Base-by-base conservation (phyloP, 108 stramenopile species). In the Conticribra guillardii region DNA sequence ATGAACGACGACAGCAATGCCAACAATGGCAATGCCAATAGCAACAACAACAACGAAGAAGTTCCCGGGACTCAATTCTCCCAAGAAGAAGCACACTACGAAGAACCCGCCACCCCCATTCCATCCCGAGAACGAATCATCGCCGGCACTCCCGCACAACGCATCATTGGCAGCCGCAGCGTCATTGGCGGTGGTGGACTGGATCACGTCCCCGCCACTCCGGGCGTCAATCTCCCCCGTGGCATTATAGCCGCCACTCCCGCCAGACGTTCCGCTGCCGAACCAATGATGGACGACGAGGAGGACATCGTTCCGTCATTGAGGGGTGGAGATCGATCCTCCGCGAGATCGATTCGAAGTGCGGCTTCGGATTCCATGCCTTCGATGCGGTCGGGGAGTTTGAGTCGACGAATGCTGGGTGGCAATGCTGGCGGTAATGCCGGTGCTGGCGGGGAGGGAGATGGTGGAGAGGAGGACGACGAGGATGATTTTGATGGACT, bases 21-120 rank as follows among this genome's bases (percentile, higher is more conserved):
- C 37, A 11, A 41, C 37, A 11, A 41, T 11, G 11, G 37, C 37
- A 41, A 11, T 11, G 11, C 11, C 37, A 41, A 41, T 41, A 11
- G 37, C 37, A 41, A 9, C 37, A 41, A 41, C 29, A 28, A 44
- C 15, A 41, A 62, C 4, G 69, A 63, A 21, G 61, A 41, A 26
- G 76, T 70, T 16, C 69, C 63, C 7, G 62, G 60, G 7, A 71
- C 76, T 30, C 69, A 71, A 55, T 58, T 65, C 41, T 59, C 69
- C 62, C 69, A 69, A 59, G 27, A 63, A 31, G 47, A 63, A 14
- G 48, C 49, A 29, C 31, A 75, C 18, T 34, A 71, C 14, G 60
- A 69, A 1, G 66, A 41, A 1, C 11, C 60, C 19, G 29, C 60
- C 22, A 41, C 60, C 34, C 32, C 21, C 14, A 28, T 47, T 15